Evolutionary conservation across 2,329 filamentous ascomycete species (phyloP), one percentile per base, ranked within the genome.

Genomic region (Macroventuria anomochaeta): DNA sequence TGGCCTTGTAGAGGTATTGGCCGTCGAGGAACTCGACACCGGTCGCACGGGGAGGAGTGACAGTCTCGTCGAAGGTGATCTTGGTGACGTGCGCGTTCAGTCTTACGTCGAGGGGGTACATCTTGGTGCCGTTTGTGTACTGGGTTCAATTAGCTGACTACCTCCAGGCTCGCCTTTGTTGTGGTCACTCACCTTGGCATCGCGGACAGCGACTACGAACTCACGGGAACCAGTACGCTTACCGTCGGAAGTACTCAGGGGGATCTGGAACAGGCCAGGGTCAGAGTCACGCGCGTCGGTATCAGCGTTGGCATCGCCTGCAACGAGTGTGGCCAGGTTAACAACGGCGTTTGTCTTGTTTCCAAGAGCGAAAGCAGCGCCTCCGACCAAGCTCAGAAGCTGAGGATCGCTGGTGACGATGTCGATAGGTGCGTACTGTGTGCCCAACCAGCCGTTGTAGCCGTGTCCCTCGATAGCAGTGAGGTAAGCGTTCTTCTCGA

Each of bases 71-170:
- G 60, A 87, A 88, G 31, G 78, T 77, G 70, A 91, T 74, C 70
- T 86, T 87, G 46, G 88, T 87, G 57, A 84, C 89, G 40, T 89
- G 75, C 29, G 81, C 84, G 73, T 88, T 88, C 2, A 81, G 77
- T 38, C 78, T 76, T 46, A 87, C 76, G 53, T 85, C 82, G 1
- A 87, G 79, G 36, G 79, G 81, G 65, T 85, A 86, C 57, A 74
- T 80, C 64, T 80, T 80, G 33, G 75, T 77, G 25, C 83, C 83
- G 53, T 84, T 76, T 2, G 62, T 52, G 63, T 80, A 79, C 55
- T 38, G 25, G 3, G 21, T 3, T 10, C 6, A 3, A 26, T 38
- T 38, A 38, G 36, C 21, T 38, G 36, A 7, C 10, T 25, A 15
- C 12, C 20, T 25, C 6, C 21, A 26, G 20, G 7, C 6, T 23